Evolutionary conservation across 352 stramenopile genomes (phyloP).

Genomic region (Phytopythium boreale): DNA sequence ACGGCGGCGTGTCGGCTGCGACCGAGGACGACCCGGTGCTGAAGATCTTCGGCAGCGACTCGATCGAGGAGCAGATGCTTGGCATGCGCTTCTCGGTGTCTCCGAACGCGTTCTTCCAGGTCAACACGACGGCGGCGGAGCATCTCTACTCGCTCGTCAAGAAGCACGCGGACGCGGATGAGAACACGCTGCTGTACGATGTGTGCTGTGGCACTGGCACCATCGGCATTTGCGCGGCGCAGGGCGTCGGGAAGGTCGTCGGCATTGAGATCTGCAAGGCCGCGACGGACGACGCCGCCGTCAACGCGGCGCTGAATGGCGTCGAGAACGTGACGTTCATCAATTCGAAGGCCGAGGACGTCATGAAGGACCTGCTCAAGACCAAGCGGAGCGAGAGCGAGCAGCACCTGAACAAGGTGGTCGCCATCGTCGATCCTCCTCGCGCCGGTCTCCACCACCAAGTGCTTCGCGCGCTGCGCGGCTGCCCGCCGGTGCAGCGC

Average conservation of each 20-base stretch:
- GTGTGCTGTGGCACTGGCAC: conserved; percentile 99
- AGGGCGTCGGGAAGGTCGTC: conserved; percentile 72
- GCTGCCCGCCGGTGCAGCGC: conserved; percentile 76
- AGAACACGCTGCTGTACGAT: conserved; percentile 93
- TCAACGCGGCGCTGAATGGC: conserved; percentile 84
- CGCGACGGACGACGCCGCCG: conserved; percentile 87
- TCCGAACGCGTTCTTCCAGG: conserved; percentile 93
- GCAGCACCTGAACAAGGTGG: conserved; percentile 67
- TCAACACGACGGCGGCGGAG: conserved; percentile 95
- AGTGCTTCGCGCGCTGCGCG: conserved; percentile 84
- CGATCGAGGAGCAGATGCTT: conserved; percentile 84
- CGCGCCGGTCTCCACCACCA: conserved; percentile 93
- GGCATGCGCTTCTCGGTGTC: conserved; percentile 91
- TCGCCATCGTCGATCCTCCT: conserved; percentile 97
- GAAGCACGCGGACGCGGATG: conserved; percentile 67
- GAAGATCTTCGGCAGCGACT: conserved; percentile 62
- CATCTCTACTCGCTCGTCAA: conserved; percentile 96
- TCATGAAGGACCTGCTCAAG: conserved; percentile 81
- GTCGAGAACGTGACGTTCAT: conserved; percentile 89
- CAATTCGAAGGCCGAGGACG: conserved; percentile 90
- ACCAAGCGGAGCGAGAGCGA: conserved; percentile 58
- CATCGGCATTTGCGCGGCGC: conserved; percentile 94
- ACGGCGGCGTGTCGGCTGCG: conserved; percentile 86
- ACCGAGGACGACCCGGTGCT: conserved; percentile 87
- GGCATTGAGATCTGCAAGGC: conserved; percentile 89